phyloP scores from a whole-genome alignment of 371 early-diverging fungal genomes.

The Mucor lusitanicus region DNA sequence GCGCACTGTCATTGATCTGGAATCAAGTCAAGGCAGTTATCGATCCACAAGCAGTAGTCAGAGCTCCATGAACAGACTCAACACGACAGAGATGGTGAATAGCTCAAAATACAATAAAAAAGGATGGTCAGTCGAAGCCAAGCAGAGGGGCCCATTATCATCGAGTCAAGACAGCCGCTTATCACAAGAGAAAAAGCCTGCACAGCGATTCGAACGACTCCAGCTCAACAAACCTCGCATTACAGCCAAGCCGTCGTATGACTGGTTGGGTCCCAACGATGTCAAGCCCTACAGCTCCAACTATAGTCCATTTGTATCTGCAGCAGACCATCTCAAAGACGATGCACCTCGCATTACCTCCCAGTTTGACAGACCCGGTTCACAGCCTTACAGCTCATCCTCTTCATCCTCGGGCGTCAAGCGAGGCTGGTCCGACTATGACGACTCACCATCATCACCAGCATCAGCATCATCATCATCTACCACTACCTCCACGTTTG shows the following conservation, averaged over 20 bases:
- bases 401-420: background rate
- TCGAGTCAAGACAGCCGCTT: constrained; percentile 15
- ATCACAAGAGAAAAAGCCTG: background rate
- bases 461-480: too few relatives aligned
- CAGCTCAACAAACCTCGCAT: background rate
- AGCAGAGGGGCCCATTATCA: constrained; percentile 3
- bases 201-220: background rate
- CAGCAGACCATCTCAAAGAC: background rate
- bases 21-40: background rate
- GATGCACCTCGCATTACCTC: background rate
- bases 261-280: constrained; percentile 19
- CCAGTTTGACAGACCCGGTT: background rate
- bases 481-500: background rate
- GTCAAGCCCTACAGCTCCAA: constrained; percentile 23
- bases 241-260: background rate
- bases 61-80: background rate
- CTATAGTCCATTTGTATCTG: background rate
- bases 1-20: background rate
- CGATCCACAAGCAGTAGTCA: constrained; percentile 1
- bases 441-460: background rate
- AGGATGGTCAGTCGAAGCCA: constrained; percentile 7
- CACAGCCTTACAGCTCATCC: background rate
- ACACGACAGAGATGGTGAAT: constrained; percentile 12
- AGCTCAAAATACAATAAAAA: constrained; percentile 19
- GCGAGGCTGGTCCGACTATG: background rate